phyloP scores from a whole-genome alignment of 495 filamentous ascomycete species.

The Xylaria sp. region DNA sequence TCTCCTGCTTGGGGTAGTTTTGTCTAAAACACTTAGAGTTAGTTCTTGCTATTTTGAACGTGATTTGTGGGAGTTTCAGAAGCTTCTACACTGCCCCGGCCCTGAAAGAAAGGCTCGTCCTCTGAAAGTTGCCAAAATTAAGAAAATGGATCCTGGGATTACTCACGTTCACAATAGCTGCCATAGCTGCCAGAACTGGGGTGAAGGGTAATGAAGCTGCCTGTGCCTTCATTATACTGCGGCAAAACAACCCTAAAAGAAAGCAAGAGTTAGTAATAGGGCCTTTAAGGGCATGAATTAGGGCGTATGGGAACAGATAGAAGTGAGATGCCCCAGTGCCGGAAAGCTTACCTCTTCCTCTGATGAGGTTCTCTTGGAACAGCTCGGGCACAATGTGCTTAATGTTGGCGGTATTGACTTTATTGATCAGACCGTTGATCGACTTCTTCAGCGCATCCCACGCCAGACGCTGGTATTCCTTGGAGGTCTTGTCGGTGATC shows the following conservation, averaged over 20 bases:
- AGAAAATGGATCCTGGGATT: no score
- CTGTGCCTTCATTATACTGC: slow-evolving; percentile 96
- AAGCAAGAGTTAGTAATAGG: slow-evolving; percentile 6
- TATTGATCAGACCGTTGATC: slow-evolving; percentile 98
- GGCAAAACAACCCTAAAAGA: slow-evolving; percentile 79
- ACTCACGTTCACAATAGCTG: slow-evolving; percentile 81
- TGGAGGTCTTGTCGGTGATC: slow-evolving; percentile 93
- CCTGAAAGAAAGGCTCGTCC: no score
- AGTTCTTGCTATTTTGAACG: no score
- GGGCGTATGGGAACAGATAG: background rate
- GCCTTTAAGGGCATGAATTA: background rate
- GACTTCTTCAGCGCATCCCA: slow-evolving; percentile 99
- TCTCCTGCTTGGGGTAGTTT: slow-evolving; percentile 96
- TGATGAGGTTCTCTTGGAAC: slow-evolving; percentile 91
- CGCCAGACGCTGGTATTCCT: slow-evolving; percentile 98
- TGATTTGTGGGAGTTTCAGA: no score
- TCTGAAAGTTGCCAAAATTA: no score
- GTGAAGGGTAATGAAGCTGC: slow-evolving; percentile 97
- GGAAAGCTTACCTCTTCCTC: slow-evolving; percentile 63
- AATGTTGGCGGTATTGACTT: slow-evolving; percentile 96
- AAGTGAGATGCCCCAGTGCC: background rate
- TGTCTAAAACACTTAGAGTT: slow-evolving; percentile 52
- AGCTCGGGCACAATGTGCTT: slow-evolving; percentile 95
- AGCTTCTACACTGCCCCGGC: no score
- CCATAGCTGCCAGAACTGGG: slow-evolving; percentile 92